Percentiles rank a stretch among this genome's conserved stretches.
These are phyloP conservation scores for Papilionanthe hybrid DNA, from an alignment of 116 monocot species.

Conservation along the genomic window DNA sequence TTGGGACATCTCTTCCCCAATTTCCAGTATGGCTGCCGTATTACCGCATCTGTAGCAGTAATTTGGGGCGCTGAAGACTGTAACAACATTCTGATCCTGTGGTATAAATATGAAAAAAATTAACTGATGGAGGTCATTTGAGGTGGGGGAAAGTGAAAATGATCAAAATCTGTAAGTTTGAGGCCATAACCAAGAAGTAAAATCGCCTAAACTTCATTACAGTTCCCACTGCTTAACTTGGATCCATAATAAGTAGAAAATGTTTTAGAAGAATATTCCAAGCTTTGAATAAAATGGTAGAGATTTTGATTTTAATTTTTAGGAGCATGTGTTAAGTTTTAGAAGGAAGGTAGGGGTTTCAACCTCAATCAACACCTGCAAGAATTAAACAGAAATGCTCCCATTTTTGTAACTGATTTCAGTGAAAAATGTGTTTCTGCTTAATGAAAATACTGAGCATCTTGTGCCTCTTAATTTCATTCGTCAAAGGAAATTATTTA, in stretches of 20 bases:
- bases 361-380: too few relatives aligned
- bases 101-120: slow-evolving; percentile 4
- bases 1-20: slow-evolving; percentile 96
- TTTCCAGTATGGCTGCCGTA: slow-evolving; percentile 96
- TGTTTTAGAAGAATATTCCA: background rate
- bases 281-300: background rate
- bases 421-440: too few relatives aligned
- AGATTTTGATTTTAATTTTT: background rate
- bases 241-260: background rate
- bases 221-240: background rate
- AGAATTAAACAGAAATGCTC: too few relatives aligned
- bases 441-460: too few relatives aligned
- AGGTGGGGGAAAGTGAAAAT: background rate
- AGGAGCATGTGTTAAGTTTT: too few relatives aligned
- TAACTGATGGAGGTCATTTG: background rate
- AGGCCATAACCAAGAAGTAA: background rate
- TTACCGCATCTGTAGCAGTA: slow-evolving; percentile 99
- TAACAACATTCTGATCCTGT: slow-evolving; percentile 93
- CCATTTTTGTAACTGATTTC: too few relatives aligned
- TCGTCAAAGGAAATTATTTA: too few relatives aligned
- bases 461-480: too few relatives aligned
- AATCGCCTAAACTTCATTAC: background rate
- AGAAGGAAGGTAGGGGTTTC: too few relatives aligned
- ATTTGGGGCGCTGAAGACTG: slow-evolving; percentile 97
- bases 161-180: background rate